phyloP scores from a whole-genome alignment of 257 asterid species.

The Oldenlandia corymbosa region DNA sequence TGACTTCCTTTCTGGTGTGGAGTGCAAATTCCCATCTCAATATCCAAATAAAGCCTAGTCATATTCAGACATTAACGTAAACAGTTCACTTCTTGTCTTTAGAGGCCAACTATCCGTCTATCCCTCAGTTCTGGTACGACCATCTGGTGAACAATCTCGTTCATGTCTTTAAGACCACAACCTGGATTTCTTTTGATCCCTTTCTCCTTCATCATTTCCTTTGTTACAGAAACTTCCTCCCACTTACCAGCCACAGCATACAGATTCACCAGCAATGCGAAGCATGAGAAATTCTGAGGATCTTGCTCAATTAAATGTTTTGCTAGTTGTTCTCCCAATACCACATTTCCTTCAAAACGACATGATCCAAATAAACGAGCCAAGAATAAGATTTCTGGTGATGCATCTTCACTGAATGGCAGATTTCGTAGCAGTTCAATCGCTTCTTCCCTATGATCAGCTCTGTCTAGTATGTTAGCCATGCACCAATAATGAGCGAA shows the following conservation, averaged over 20 bases:
- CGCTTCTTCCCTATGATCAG: slow-evolving; percentile 54
- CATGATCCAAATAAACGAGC: slow-evolving; percentile 48
- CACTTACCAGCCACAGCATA: slow-evolving; percentile 62
- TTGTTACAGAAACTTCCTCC: slow-evolving; percentile 55
- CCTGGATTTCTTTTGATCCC: slow-evolving; percentile 42
- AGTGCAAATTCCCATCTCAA: slow-evolving; percentile 3
- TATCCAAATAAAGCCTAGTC: not conserved
- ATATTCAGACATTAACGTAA: not conserved
- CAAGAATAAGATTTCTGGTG: slow-evolving; percentile 41
- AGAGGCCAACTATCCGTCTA: not conserved
- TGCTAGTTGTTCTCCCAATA: slow-evolving; percentile 44
- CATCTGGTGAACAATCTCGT: slow-evolving; percentile 39
- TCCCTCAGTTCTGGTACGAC: slow-evolving; percentile 4
- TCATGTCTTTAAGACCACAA: slow-evolving; percentile 55
- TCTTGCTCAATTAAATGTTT: slow-evolving; percentile 50
- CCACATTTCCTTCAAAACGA: slow-evolving; percentile 48
- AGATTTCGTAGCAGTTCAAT: slow-evolving; percentile 37
- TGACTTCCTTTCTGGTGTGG: not conserved
- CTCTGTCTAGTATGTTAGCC: slow-evolving; percentile 59
- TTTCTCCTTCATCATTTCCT: slow-evolving; percentile 47
- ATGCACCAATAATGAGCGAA: slow-evolving; percentile 74
- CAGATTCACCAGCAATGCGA: slow-evolving; percentile 52
- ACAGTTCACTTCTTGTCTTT: not conserved
- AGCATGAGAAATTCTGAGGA: slow-evolving; percentile 40
- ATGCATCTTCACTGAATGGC: slow-evolving; percentile 28